Evolutionary conservation across 805 yeast species (phyloP).

Genomic region (Starmerella vitae): DNA sequence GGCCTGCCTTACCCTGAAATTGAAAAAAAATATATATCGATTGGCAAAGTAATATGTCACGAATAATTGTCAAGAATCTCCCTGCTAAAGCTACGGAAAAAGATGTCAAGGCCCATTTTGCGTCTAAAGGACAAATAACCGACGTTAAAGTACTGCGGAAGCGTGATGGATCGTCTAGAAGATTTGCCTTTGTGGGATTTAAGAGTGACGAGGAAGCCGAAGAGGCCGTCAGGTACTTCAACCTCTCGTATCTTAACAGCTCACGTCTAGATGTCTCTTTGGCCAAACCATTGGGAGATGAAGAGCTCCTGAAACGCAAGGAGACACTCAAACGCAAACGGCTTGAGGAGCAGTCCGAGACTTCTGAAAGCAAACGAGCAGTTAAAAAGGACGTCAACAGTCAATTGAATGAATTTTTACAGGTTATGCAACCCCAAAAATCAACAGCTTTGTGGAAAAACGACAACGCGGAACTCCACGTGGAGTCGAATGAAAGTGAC

Average conservation of each 20-base stretch:
- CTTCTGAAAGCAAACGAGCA: neutral
- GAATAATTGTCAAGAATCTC: conserved; percentile 81
- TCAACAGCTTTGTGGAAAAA: conserved; percentile 22
- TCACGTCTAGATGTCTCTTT: conserved; percentile 61
- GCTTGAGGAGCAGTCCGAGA: conserved; percentile 26
- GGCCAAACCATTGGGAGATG: conserved; percentile 80
- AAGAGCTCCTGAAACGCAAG: conserved; percentile 43
- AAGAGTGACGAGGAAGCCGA: conserved; percentile 61
- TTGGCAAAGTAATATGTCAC: no score
- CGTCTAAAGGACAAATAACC: conserved; percentile 49
- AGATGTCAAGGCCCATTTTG: conserved; percentile 53
- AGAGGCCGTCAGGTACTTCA: conserved; percentile 59
- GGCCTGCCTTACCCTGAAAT: no score
- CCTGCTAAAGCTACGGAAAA: conserved; percentile 70
- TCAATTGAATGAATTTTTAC: conserved; percentile 64
- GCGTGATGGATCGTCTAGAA: conserved; percentile 71
- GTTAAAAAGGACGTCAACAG: conserved; percentile 18
- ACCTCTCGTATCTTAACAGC: conserved; percentile 72
- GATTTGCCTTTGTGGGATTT: conserved; percentile 89
- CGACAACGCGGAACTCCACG: conserved; percentile 26
- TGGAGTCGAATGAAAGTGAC: conserved; percentile 18
- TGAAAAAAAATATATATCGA: no score
- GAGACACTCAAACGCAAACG: conserved; percentile 23
- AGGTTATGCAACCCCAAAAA: conserved; percentile 65
- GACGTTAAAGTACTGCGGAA: conserved; percentile 79